These are phyloP conservation scores for Murraya paniculata DNA, from an alignment of 345 rosid genomes.

Conservation along the genomic window DNA sequence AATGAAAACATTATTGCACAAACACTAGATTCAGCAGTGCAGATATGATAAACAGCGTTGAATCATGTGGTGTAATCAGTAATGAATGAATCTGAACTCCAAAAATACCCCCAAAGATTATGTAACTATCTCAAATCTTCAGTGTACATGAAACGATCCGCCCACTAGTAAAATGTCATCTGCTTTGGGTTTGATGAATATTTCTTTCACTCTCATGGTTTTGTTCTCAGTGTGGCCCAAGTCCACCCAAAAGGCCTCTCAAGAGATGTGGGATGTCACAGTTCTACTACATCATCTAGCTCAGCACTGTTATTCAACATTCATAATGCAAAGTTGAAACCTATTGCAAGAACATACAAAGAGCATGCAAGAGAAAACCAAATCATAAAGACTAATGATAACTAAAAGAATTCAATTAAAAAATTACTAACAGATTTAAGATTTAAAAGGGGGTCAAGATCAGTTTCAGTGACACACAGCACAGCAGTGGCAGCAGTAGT, in stretches of 20 bases:
- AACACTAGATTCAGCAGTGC: background rate
- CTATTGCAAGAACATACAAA: background rate
- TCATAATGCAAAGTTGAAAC: too few relatives aligned
- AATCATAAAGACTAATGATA: background rate
- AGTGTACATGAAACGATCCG: too few relatives aligned
- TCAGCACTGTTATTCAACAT: too few relatives aligned
- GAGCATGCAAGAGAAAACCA: background rate
- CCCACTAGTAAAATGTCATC: too few relatives aligned
- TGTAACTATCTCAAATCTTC: background rate
- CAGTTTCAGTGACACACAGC: slow-evolving; percentile 54
- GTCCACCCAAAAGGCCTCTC: too few relatives aligned
- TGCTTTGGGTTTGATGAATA: too few relatives aligned
- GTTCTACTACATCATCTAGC: too few relatives aligned
- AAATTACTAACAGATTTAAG: background rate
- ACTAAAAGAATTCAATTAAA: background rate
- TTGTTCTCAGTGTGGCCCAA: too few relatives aligned
- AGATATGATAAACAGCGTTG: background rate
- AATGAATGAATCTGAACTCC: background rate
- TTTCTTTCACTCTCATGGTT: too few relatives aligned
- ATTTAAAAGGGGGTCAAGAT: slow-evolving; percentile 1
- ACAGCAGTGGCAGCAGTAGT: slow-evolving; percentile 91
- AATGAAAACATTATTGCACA: background rate
- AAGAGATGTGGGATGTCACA: too few relatives aligned
- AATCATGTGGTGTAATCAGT: background rate
- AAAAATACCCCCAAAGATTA: background rate